A percentile compares a stretch with the other conserved stretches of the same genome.
phyloP scores from a whole-genome alignment of 2,329 filamentous ascomycete genomes.

The Aureobasidium lini region DNA sequence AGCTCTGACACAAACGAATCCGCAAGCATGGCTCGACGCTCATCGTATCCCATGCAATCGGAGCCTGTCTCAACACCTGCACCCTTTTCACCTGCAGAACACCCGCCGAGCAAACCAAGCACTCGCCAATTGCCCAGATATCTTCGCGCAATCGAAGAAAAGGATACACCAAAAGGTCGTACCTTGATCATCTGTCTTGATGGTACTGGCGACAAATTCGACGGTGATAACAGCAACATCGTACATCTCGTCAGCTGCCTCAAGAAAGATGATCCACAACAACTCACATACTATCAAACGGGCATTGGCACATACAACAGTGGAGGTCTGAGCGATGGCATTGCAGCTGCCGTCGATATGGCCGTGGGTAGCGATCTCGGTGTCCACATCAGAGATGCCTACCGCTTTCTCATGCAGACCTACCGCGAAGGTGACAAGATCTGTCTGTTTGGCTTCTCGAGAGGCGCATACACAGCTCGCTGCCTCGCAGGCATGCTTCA shows the following conservation, averaged over 20 bases:
- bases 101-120: neutral
- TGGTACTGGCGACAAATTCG: constrained; percentile 40
- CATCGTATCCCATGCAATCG: constrained; percentile 18
- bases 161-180: constrained; percentile 19
- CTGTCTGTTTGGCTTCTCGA: constrained; percentile 43
- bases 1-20: neutral
- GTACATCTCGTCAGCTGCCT: constrained; percentile 38
- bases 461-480: constrained; percentile 45
- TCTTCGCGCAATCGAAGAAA: constrained; percentile 24
- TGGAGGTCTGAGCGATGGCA: constrained; percentile 32
- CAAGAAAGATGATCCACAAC: constrained; percentile 35
- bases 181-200: constrained; percentile 37
- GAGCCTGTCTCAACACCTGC: constrained; percentile 3
- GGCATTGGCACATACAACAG: constrained; percentile 40
- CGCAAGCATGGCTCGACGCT: neutral
- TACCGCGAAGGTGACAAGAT: constrained; percentile 42
- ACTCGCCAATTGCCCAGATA: constrained; percentile 20
- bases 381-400: constrained; percentile 35
- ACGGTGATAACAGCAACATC: constrained; percentile 39
- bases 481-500: constrained; percentile 41
- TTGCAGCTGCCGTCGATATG: constrained; percentile 36
- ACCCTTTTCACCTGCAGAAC: neutral
- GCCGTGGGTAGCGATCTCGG: constrained; percentile 38
- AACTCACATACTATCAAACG: constrained; percentile 38
- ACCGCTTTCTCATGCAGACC: constrained; percentile 43